A percentile compares a stretch with the other conserved stretches of the same genome.
These are phyloP conservation scores for Eucalyptus tenuipes DNA, from an alignment of 345 rosid species.

Conservation along the genomic window DNA sequence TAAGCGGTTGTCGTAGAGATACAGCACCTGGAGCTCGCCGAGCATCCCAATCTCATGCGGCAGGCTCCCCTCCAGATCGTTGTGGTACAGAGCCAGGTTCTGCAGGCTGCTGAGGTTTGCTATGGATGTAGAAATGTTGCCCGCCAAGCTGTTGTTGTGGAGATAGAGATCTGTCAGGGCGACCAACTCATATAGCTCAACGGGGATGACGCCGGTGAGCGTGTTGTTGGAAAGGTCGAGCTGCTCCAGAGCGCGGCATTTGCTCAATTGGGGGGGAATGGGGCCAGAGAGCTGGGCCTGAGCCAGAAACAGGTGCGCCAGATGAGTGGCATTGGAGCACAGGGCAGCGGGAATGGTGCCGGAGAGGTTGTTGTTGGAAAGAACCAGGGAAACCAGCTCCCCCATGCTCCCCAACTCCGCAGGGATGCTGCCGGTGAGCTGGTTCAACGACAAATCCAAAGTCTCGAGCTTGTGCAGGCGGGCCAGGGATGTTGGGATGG, in stretches of 20 bases:
- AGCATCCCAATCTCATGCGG: conserved; percentile 61
- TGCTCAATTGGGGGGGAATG: conserved; percentile 50
- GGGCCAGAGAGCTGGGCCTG: conserved; percentile 51
- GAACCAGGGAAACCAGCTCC: conserved; percentile 41
- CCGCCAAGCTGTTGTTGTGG: conserved; percentile 80
- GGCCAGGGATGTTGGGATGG: conserved; percentile 44
- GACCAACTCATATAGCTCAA: conserved; percentile 30
- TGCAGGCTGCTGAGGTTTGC: conserved; percentile 62
- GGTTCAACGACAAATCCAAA: conserved; percentile 63
- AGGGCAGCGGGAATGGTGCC: conserved; percentile 37
- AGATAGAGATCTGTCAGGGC: conserved; percentile 60
- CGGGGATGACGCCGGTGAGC: conserved; percentile 58
- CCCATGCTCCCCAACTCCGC: conserved; percentile 63
- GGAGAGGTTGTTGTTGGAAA: conserved; percentile 51
- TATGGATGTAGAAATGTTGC: conserved; percentile 46
- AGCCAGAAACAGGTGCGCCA: conserved; percentile 41
- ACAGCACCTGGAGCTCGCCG: conserved; percentile 39
- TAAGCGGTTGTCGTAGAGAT: conserved; percentile 61
- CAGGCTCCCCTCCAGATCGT: conserved; percentile 54
- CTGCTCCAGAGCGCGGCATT: conserved; percentile 46
- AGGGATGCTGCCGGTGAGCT: conserved; percentile 60
- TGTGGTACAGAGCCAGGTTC: conserved; percentile 62
- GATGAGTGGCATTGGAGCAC: conserved; percentile 42
- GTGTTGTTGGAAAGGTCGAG: conserved; percentile 80
- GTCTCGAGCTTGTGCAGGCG: conserved; percentile 36